Percentiles rank a stretch among this genome's conserved stretches.
Evolutionary conservation across 2,329 filamentous ascomycete species (phyloP).

Genomic region (Sporothrix brasiliensis): DNA sequence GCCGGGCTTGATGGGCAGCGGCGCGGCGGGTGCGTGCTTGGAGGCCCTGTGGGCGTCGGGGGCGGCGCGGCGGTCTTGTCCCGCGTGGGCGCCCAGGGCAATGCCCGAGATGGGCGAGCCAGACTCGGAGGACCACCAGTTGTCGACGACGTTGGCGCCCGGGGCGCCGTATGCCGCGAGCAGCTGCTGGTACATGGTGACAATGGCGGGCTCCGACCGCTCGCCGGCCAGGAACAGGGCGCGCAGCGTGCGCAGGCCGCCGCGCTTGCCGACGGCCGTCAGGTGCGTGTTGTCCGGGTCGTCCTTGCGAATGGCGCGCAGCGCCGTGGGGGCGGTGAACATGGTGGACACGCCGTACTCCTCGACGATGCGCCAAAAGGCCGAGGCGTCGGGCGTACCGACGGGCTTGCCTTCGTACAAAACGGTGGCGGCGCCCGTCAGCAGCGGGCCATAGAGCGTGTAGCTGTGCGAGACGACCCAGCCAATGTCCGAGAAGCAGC

Average conservation of each 20-base stretch:
- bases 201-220: conserved; percentile 82
- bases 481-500: conserved; percentile 69
- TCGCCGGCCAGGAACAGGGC: conserved; percentile 87
- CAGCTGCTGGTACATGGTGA: conserved; percentile 77
- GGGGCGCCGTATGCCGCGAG: conserved; percentile 66
- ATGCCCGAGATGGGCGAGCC: conserved; percentile 63
- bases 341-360: conserved; percentile 83
- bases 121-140: conserved; percentile 65
- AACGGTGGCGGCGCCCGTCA: conserved; percentile 82
- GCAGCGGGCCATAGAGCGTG: conserved; percentile 84
- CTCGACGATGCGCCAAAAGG: conserved; percentile 84
- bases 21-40: conserved; percentile 41
- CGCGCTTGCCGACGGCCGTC: conserved; percentile 62
- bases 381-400: conserved; percentile 82
- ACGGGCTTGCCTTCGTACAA: conserved; percentile 94
- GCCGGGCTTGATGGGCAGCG: conserved; percentile 72
- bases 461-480: conserved; percentile 83
- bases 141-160: conserved; percentile 61
- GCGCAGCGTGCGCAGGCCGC: conserved; percentile 70
- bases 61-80: conserved; percentile 53
- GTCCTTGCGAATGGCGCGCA: conserved; percentile 83
- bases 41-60: conserved; percentile 41
- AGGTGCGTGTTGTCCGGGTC: conserved; percentile 75
- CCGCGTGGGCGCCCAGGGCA: conserved; percentile 60
- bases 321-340: conserved; percentile 84